phyloP scores from a whole-genome alignment of 805 yeast species.

The Tetrapisispora fleetii region DNA sequence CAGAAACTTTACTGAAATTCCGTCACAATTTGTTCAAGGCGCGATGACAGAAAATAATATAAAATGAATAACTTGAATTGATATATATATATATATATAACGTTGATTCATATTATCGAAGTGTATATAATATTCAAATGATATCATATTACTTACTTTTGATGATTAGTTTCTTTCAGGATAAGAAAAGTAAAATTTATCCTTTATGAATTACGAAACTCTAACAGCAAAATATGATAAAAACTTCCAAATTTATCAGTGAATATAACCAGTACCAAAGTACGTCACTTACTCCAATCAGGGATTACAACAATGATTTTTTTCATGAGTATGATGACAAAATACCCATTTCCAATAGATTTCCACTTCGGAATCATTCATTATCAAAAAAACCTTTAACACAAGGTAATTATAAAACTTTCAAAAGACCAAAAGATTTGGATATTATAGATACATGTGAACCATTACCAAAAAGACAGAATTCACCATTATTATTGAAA shows the following conservation, averaged over 20 bases:
- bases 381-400: constrained; percentile 1
- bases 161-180: no score
- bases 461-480: constrained; percentile 23
- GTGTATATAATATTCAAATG: no score
- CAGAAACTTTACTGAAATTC: background rate
- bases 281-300: constrained; percentile 25
- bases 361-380: constrained; percentile 3
- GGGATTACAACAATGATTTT: constrained; percentile 23
- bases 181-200: background rate
- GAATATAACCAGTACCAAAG: constrained; percentile 18
- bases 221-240: constrained; percentile 15
- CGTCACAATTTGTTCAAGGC: background rate
- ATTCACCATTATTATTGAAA: constrained; percentile 29
- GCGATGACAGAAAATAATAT: background rate
- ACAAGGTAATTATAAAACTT: background rate
- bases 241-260: constrained; percentile 17
- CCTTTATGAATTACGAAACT: background rate
- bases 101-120: no score
- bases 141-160: no score
- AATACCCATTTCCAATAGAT: constrained; percentile 9
- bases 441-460: constrained; percentile 11
- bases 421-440: constrained; percentile 20
- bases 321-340: constrained; percentile 21
- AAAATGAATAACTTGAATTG: background rate
- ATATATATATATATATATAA: no score